Base-by-base conservation (phyloP, 768 basidiomycete species). In the Tylopilus intermedius region DNA sequence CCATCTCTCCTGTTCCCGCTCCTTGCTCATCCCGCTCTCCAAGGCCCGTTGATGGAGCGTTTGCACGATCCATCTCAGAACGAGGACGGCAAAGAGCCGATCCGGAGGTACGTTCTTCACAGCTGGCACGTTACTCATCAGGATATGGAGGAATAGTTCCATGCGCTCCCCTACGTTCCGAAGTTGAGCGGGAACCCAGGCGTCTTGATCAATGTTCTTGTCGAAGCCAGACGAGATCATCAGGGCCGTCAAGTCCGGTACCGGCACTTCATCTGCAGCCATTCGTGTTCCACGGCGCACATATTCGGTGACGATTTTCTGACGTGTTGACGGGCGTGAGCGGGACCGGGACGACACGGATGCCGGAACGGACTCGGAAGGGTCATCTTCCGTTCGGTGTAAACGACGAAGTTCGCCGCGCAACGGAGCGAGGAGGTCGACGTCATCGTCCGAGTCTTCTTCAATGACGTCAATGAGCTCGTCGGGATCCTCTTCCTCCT, bases 391-490 rank as follows among this genome's bases (percentile, higher is more conserved):
- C 3, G 78, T 71, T 7, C 62, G 63, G 33, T 77, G 80, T 33
- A 90, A 75, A 33, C 79, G 79, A 47, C 81, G 71, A 21, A 90
- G 70, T 51, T 81, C 85, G 18, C 84, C 84, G 56, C 79, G 84
- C 14, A 90, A 69, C 29, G 86, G 85, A 7, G 85, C 86, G 8
- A 90, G 74, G 18, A 77, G 77, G 64, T 90, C 86, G 9, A 65
- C 67, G 5, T 69, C 67, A 40, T 55, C 61, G 40, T 71, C 78
- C 32, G 79, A 78, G 53, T 84, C 74, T 24, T 77, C 77, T 60
- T 87, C 83, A 0, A 81, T 73, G 10, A 88, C 86, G 53, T 87
- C 88, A 40, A 90, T 72, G 15, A 89, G 67, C 53, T 89, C 84
- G 50, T 82, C 74, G 8, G 72, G 70, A 55, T 84, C 78, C 11